A percentile compares a stretch with the other conserved stretches of the same genome.
phyloP scores from a whole-genome alignment of 2,329 filamentous ascomycete genomes.

The Cladosporium sp. region DNA sequence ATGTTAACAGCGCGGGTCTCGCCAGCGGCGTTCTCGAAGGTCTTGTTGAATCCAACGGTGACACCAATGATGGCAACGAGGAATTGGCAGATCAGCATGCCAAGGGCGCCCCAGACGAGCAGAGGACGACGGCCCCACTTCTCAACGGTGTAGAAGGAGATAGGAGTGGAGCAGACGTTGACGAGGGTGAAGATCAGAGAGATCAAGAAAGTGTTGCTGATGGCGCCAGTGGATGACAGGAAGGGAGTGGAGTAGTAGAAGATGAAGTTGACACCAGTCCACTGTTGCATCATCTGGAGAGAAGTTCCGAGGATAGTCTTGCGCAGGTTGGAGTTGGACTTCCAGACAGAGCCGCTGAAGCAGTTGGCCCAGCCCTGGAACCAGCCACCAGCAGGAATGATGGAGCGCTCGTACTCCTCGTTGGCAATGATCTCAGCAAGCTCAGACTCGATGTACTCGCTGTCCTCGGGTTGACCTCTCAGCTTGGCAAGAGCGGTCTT shows the following conservation, averaged over 20 bases:
- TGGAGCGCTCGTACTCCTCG: conserved; percentile 76
- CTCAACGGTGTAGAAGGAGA: conserved; percentile 88
- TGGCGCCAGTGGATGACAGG: conserved; percentile 76
- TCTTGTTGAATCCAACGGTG: conserved; percentile 43
- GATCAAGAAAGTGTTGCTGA: conserved; percentile 78
- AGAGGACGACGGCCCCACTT: conserved; percentile 77
- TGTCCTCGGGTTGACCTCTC: conserved; percentile 72
- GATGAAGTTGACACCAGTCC: conserved; percentile 91
- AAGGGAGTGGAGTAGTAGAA: conserved; percentile 77
- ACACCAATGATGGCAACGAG: conserved; percentile 71
- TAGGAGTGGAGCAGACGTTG: conserved; percentile 81
- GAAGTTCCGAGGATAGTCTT: conserved; percentile 51
- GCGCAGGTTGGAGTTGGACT: conserved; percentile 53
- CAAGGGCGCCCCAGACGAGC: conserved; percentile 74
- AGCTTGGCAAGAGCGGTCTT: conserved; percentile 64
- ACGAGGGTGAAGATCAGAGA: conserved; percentile 83
- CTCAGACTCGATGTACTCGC: conserved; percentile 75
- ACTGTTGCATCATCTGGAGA: conserved; percentile 56
- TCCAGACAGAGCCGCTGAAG: conserved; percentile 58
- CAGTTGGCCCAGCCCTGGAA: conserved; percentile 68
- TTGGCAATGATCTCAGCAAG: conserved; percentile 86
- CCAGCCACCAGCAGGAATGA: conserved; percentile 67
- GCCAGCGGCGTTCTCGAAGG: conserved; percentile 25
- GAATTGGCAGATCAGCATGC: conserved; percentile 87
- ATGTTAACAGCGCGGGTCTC: conserved; percentile 50